Evolutionary conservation across 164 flowering plant genomes (phyloP), one percentile per base, ranked within the genome.

Genomic region (Nymphaea colorata): DNA sequence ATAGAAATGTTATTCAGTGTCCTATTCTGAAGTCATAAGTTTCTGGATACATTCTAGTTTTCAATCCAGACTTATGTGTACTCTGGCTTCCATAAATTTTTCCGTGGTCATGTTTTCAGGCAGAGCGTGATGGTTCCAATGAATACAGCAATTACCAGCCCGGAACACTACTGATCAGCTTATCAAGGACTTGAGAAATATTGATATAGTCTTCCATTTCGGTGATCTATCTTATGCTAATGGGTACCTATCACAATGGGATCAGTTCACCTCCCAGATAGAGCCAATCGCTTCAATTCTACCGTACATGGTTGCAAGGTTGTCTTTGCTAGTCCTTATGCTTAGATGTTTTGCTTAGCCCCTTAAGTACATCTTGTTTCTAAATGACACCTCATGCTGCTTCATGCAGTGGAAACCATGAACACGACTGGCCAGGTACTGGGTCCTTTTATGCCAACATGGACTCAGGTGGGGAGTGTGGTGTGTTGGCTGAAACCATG

Each of bases 391-490:
- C 17, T 51, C 43, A 44, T 11, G 59, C 36, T 59, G 43, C 59
- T 59, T 16, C 11, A 64, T 73, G 65, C 75, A 81, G 84, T 69
- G 84, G 84, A 17, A 79, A 81, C 67, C 84, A 81, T 18, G 84
- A 81, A 61, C 80, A 82, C 6, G 84, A 81, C 63, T 77, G 80
- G 84, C 84, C 84, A 5, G 78, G 79, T n/a, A 64, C 79, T 17
- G 82, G 84, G 25, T 81, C 84, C 53, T 79, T 81, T 69, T 79
- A 81, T 70, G 75, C 69, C 44, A 71, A 64, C 66, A 63, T 44
- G 67, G 84, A 81, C 76, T 81, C 84, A 14, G 84, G 84, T 44
- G 84, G 84, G 43, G 84, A 81, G 65, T 81, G 84, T 73, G 84
- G 84, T 64, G 84, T 81, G 42, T 61, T 68, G 12, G 79, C 84